Conservation (phyloP, 2,329 filamentous ascomycete species). For the Mycogone perniciosa region DNA sequence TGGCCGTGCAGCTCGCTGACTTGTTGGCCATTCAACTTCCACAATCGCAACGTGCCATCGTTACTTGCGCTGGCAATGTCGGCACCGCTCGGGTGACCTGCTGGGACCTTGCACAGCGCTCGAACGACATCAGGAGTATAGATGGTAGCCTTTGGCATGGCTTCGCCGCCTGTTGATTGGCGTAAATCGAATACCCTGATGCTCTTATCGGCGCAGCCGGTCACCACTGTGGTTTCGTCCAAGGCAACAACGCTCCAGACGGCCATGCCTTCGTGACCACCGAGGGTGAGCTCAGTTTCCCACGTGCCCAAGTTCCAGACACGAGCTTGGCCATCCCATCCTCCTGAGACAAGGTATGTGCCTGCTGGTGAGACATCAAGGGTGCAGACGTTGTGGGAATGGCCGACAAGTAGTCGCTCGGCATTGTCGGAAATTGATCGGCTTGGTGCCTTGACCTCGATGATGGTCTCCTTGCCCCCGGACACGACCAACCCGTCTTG, state of each 20-base stretch:
- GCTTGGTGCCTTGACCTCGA: constrained; percentile 75
- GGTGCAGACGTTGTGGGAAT: constrained; percentile 81
- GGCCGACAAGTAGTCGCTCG: constrained; percentile 78
- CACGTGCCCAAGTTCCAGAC: constrained; percentile 83
- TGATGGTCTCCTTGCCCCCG: constrained; percentile 85
- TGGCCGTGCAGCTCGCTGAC: constrained; percentile 78
- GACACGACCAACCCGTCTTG: constrained; percentile 79
- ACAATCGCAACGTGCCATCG: constrained; percentile 81
- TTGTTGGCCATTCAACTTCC: constrained; percentile 72
- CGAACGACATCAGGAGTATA: constrained; percentile 77
- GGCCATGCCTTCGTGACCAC: constrained; percentile 66
- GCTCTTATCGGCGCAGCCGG: constrained; percentile 84
- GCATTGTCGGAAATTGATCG: constrained; percentile 66
- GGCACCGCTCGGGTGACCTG: constrained; percentile 70
- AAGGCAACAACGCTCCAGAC: constrained; percentile 92
- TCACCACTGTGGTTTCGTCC: constrained; percentile 73
- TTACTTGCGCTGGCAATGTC: constrained; percentile 95
- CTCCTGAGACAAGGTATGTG: constrained; percentile 76
- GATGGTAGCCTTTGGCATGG: constrained; percentile 48
- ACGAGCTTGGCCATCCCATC: constrained; percentile 86
- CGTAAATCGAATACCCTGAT: constrained; percentile 78
- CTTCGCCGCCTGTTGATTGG: constrained; percentile 48
- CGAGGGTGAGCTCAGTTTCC: constrained; percentile 65
- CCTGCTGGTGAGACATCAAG: constrained; percentile 71
- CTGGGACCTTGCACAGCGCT: constrained; percentile 76